Evolutionary conservation across 2,329 filamentous ascomycete genomes (phyloP).

Genomic region (Coniochaeta prunicola): DNA sequence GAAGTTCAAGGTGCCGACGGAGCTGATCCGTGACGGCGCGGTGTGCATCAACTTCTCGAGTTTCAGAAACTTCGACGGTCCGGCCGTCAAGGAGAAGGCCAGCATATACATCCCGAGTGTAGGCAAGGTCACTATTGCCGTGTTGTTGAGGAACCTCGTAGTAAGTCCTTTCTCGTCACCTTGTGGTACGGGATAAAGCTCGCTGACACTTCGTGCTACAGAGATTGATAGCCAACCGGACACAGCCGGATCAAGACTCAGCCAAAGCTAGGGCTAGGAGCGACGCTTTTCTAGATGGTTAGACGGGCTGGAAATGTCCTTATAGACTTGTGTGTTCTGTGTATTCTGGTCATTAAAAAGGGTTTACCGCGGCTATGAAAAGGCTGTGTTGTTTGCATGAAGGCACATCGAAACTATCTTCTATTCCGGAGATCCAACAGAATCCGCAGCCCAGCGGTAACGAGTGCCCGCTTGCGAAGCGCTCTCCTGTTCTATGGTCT

Average conservation of each 20-base stretch:
- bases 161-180: constrained; percentile 43
- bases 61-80: constrained; percentile 81
- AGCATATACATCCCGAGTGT: constrained; percentile 96
- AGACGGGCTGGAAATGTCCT: background rate
- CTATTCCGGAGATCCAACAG: too few species aligned
- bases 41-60: constrained; percentile 99
- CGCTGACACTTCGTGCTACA: constrained; percentile 5
- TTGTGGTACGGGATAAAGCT: background rate
- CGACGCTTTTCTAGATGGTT: constrained; percentile 7
- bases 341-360: background rate
- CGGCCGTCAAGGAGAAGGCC: constrained; percentile 87
- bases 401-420: too few species aligned
- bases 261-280: constrained; percentile 5
- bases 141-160: constrained; percentile 81
- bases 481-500: too few species aligned
- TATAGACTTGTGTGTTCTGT: background rate
- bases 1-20: constrained; percentile 80
- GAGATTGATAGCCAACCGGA: constrained; percentile 19
- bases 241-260: constrained; percentile 2
- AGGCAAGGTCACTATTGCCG: constrained; percentile 94
- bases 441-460: background rate
- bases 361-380: background rate
- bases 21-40: constrained; percentile 77
- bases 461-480: too few species aligned
- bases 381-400: background rate